phyloP scores from a whole-genome alignment of 805 yeast species.

The Cyberlindnera mississippiensis region DNA sequence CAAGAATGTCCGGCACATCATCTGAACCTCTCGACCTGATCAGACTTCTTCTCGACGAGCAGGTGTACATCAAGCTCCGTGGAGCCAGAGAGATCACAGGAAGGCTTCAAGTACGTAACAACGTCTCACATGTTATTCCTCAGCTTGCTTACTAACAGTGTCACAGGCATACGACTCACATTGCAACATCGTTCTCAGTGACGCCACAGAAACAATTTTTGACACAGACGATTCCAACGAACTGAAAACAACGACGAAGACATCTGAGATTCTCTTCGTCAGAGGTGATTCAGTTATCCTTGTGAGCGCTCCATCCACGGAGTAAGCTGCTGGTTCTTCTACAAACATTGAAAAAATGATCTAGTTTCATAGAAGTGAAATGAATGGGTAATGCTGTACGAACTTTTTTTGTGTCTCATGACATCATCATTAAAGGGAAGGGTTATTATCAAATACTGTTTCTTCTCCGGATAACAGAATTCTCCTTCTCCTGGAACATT shows the following conservation, averaged over 20 bases:
- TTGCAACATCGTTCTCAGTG: slow-evolving; percentile 92
- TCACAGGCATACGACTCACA: slow-evolving; percentile 83
- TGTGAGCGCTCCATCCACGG: slow-evolving; percentile 49
- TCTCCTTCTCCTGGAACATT: slow-evolving; percentile 29
- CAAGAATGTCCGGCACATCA: slow-evolving; percentile 26
- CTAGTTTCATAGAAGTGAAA: slow-evolving; percentile 5
- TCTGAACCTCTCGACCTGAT: slow-evolving; percentile 87
- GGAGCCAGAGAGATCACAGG: slow-evolving; percentile 94
- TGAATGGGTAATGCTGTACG: slow-evolving; percentile 4
- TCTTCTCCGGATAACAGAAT: slow-evolving; percentile 43
- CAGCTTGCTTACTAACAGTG: slow-evolving; percentile 6
- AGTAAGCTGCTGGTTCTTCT: slow-evolving; percentile 5
- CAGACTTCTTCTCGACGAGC: slow-evolving; percentile 81
- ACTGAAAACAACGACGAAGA: slow-evolving; percentile 37
- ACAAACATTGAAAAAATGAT: too few species aligned
- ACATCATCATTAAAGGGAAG: neutral
- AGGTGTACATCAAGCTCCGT: slow-evolving; percentile 81
- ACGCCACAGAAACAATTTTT: slow-evolving; percentile 82
- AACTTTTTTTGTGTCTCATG: neutral
- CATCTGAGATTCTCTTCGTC: slow-evolving; percentile 86
- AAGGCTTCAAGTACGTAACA: slow-evolving; percentile 65
- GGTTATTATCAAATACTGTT: slow-evolving; percentile 52
- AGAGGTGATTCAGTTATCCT: slow-evolving; percentile 97
- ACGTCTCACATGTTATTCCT: neutral
- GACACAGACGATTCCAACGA: slow-evolving; percentile 41